These are phyloP conservation scores for Centaurea solstitialis DNA, from an alignment of 129 eudicot genomes.

Conservation along the genomic window DNA sequence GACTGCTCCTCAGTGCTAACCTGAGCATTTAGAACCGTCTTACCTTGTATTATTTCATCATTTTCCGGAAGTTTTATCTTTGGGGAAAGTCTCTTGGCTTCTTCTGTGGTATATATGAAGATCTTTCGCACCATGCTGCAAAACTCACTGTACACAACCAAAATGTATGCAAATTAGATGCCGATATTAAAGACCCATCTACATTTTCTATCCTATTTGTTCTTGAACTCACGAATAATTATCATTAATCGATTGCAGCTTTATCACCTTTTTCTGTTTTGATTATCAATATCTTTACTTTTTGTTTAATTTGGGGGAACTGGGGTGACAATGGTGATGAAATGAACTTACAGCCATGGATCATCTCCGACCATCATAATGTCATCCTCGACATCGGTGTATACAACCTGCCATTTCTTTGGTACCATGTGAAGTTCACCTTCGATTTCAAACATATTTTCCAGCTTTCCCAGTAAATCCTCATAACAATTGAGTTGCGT, in stretches of 20 bases:
- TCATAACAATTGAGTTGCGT: constrained; percentile 65
- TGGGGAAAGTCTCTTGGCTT: constrained; percentile 83
- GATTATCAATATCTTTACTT: neutral
- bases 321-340: neutral
- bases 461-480: constrained; percentile 74
- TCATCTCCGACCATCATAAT: constrained; percentile 99
- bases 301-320: neutral
- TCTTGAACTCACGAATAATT: neutral
- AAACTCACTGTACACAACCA: constrained; percentile 62
- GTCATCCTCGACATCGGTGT: constrained; percentile 91
- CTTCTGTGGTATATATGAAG: constrained; percentile 79
- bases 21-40: constrained; percentile 41
- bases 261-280: neutral
- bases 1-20: constrained; percentile 75
- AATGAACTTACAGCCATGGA: constrained; percentile 88
- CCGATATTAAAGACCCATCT: neutral
- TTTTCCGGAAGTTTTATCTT: constrained; percentile 57
- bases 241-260: neutral
- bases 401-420: constrained; percentile 91
- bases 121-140: constrained; percentile 93
- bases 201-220: neutral
- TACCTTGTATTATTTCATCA: constrained; percentile 57
- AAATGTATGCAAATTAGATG: constrained; percentile 9
- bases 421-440: constrained; percentile 73
- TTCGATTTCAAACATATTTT: constrained; percentile 80